Conservation (phyloP, 2,329 filamentous ascomycete genomes). For the Fusarium sp. region DNA sequence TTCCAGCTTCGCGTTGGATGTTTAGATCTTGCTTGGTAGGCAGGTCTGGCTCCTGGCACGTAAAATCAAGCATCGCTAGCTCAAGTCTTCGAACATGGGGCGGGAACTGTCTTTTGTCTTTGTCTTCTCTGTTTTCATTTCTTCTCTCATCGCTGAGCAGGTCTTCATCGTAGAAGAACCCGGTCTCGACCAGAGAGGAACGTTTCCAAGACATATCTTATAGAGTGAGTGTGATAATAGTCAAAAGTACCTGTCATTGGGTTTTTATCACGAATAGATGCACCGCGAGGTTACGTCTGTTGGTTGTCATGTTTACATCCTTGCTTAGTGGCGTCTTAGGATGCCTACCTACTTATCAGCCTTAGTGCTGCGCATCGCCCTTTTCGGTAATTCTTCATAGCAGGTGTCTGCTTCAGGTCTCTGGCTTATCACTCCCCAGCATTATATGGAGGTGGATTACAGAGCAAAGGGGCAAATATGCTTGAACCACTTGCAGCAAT, state of each 20-base stretch:
- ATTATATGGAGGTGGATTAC: fast-evolving
- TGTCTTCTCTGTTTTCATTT: background rate
- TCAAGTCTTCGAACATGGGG: background rate
- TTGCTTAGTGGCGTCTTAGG: background rate
- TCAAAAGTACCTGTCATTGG: fast-evolving
- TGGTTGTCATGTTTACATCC: background rate
- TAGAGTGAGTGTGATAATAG: fast-evolving
- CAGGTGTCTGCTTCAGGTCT: too few relatives aligned
- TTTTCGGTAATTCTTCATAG: background rate
- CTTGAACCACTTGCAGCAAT: background rate
- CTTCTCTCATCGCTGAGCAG: background rate
- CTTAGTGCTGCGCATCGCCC: fast-evolving
- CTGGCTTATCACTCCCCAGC: fast-evolving
- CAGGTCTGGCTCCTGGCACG: background rate
- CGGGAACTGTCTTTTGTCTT: background rate
- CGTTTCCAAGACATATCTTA: background rate
- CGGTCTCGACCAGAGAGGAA: background rate
- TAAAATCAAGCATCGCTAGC: background rate
- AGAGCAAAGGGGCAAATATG: background rate
- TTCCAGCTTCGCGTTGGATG: background rate
- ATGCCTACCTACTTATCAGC: background rate
- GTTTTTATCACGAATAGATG: background rate
- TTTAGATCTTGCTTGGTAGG: background rate
- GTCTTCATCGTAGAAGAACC: background rate
- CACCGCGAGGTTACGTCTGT: background rate